Evolutionary conservation across 345 rosid genomes (phyloP), one percentile per base, ranked within the genome.

Genomic region (Salix brachista): DNA sequence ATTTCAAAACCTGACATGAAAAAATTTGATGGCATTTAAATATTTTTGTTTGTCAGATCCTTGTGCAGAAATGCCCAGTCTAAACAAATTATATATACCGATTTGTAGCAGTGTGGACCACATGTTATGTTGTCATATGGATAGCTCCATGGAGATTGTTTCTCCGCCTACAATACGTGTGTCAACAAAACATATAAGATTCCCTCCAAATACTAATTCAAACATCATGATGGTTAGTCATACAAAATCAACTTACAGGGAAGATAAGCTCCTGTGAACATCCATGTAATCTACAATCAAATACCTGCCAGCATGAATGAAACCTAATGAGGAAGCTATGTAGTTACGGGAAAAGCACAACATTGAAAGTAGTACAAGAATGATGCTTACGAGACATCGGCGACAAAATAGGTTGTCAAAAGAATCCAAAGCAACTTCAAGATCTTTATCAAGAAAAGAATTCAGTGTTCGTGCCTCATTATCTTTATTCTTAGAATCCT

Each of bases 401-500:
- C 99, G 94, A 77, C 99, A 96, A 83, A 96, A 94, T 23, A 96
- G 84, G 80, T 96, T 96, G 88, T 96, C 99, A 69, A 96, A 96
- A 76, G 99, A 96, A 91, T 96, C 99, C 78, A 91, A 85, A 77
- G 97, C 98, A 83, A 96, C 97, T 84, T 96, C 99, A 82, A 96
- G 90, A 90, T 96, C 98, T 85, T 92, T 96, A 70, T 82, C 91
- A 62, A 87, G 85, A 82, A 91, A 87, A 76, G 91, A 77, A 82
- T 85, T 92, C 85, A 85, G 78, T 75, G 81, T 75, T 69, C 87
- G 92, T 64, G 79, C 87, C 77, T 87, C 90, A 44, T 76, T 86
- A 75, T 85, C 84, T 79, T 82, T 86, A 68, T 84, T 82, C 74
- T 82, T 83, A 72, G 88, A 68, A 83, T 82, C 85, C 18, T 70